Evolutionary conservation across 2,329 filamentous ascomycete species (phyloP).

Genomic region (Boeremia lycopersici): DNA sequence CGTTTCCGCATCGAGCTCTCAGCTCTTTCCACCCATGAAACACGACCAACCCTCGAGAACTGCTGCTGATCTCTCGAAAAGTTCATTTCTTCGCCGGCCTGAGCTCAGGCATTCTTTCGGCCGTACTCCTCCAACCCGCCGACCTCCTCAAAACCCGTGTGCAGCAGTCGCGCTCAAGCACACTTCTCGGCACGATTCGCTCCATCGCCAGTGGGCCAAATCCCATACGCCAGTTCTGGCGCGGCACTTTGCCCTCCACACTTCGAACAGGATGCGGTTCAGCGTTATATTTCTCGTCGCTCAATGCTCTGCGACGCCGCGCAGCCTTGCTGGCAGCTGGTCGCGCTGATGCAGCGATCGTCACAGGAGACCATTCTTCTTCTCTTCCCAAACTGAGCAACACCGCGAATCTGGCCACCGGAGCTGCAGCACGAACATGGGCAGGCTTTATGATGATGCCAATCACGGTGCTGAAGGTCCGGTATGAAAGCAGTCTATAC

Average conservation of each 20-base stretch:
- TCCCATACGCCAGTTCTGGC: constrained; percentile 80
- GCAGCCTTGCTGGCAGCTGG: constrained; percentile 50
- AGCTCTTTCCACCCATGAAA: constrained; percentile 15
- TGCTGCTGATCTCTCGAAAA: constrained; percentile 17
- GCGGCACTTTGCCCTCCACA: constrained; percentile 90
- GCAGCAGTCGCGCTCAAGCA: constrained; percentile 77
- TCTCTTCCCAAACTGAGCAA: constrained; percentile 82
- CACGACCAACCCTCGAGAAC: not conserved
- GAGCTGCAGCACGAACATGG: constrained; percentile 80
- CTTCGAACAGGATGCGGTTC: constrained; percentile 91
- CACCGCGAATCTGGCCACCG: constrained; percentile 82
- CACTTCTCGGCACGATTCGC: constrained; percentile 71
- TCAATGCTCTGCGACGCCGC: constrained; percentile 81
- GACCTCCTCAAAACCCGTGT: constrained; percentile 96
- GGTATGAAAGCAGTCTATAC: constrained; percentile 90
- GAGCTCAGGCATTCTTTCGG: constrained; percentile 83
- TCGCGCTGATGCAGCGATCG: constrained; percentile 18
- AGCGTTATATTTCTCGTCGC: constrained; percentile 88
- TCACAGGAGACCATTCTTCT: constrained; percentile 60
- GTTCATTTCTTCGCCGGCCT: constrained; percentile 89
- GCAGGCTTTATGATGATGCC: constrained; percentile 95
- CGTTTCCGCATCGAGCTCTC: constrained; percentile 4
- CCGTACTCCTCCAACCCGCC: constrained; percentile 89
- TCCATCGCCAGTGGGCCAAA: constrained; percentile 70
- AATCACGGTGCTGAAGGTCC: constrained; percentile 93